phyloP scores from a whole-genome alignment of 257 asterid genomes.

The Phtheirospermum japonicum region DNA sequence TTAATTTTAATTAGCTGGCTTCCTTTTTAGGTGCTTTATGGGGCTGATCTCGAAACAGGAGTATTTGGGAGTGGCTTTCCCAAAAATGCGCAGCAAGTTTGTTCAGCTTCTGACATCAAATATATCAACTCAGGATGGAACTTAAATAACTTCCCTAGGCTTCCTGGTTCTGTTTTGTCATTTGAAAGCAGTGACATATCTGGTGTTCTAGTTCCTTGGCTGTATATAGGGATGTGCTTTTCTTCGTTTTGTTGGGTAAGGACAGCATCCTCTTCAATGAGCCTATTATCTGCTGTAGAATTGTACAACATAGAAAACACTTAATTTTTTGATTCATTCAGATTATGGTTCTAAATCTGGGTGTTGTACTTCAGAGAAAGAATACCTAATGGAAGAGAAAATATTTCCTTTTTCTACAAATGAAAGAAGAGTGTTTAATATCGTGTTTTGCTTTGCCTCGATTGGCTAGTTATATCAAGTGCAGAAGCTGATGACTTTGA shows the following conservation, averaged over 20 bases:
- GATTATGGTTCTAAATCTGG: too few species aligned
- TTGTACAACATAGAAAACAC: too few species aligned
- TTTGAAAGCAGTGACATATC: constrained; percentile 80
- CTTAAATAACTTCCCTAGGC: constrained; percentile 82
- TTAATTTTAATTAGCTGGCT: constrained; percentile 6
- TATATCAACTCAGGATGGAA: constrained; percentile 79
- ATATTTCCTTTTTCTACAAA: too few species aligned
- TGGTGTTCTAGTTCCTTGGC: constrained; percentile 88
- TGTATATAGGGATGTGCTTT: constrained; percentile 83
- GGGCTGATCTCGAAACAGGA: constrained; percentile 87
- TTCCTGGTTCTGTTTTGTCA: constrained; percentile 74
- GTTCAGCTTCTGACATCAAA: constrained; percentile 43
- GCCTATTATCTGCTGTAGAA: too few species aligned
- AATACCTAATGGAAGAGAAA: too few species aligned
- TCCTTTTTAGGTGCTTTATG: constrained; percentile 61
- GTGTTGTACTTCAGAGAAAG: too few species aligned
- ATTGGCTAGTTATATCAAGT: too few species aligned
- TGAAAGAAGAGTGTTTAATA: too few species aligned
- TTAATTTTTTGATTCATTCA: too few species aligned
- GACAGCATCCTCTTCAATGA: too few species aligned
- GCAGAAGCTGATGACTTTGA: too few species aligned
- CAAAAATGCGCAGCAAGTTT: constrained; percentile 43
- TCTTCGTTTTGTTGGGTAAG: constrained; percentile 85
- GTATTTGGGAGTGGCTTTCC: constrained; percentile 87
- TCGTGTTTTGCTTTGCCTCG: too few species aligned